Evolutionary conservation across 441 rosid species (phyloP).

Genomic region (Gossypium lobatum): DNA sequence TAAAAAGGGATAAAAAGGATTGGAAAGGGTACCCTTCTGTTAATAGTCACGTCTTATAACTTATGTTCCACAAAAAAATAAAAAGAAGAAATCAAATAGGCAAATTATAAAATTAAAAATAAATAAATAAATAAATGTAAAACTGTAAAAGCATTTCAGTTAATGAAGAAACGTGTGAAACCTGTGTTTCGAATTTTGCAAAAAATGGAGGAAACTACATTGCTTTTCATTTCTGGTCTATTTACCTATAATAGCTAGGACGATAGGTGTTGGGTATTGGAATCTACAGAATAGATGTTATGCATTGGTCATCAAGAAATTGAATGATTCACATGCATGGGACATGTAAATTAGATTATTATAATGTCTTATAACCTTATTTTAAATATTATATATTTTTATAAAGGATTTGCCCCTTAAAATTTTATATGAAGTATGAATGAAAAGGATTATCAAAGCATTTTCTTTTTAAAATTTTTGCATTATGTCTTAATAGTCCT

Average conservation of each 20-base stretch:
- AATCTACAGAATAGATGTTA: not conserved
- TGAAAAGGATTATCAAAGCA: constrained; percentile 28
- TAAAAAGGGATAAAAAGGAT: not conserved
- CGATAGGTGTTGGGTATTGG: not conserved
- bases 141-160: not conserved
- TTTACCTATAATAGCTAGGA: not conserved
- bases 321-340: constrained; percentile 29
- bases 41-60: not conserved
- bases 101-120: not conserved
- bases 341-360: not conserved
- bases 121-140: not conserved
- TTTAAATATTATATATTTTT: too few species aligned
- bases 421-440: too few species aligned
- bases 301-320: not conserved
- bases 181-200: not conserved
- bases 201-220: not conserved
- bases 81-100: not conserved
- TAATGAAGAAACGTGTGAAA: not conserved
- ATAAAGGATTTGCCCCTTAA: too few species aligned
- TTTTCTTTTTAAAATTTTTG: constrained; percentile 10
- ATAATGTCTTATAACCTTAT: too few species aligned
- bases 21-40: not conserved
- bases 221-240: not conserved
- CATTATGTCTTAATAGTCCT: constrained; percentile 29
- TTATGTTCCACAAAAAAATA: not conserved